These are phyloP conservation scores for Fusarium coicis DNA, from an alignment of 2,329 filamentous ascomycete genomes.

Conservation along the genomic window DNA sequence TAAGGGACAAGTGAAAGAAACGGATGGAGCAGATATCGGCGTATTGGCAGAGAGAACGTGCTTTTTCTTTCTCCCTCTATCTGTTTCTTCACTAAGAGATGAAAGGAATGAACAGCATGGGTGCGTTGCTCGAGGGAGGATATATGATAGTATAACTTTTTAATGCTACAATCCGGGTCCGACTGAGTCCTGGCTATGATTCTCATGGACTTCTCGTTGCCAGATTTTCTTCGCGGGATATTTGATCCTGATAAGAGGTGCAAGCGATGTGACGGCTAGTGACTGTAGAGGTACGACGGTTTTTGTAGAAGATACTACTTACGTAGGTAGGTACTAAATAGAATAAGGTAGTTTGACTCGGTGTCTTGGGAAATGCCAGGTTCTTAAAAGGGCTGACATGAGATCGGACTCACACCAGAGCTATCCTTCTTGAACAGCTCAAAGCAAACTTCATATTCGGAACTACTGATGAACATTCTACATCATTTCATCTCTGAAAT, in stretches of 20 bases:
- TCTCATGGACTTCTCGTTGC: slow-evolving; percentile 17
- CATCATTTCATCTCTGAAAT: background rate
- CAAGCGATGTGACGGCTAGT: background rate
- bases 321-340: background rate
- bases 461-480: background rate
- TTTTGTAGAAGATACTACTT: background rate
- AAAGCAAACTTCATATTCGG: background rate
- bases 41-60: slow-evolving; percentile 30
- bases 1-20: slow-evolving; percentile 20
- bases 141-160: slow-evolving; percentile 43
- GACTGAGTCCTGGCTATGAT: slow-evolving; percentile 41
- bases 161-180: slow-evolving; percentile 41
- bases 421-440: background rate
- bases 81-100: background rate
- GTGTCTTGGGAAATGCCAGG: background rate
- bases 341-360: background rate
- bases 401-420: background rate
- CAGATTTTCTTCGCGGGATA: background rate
- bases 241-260: background rate
- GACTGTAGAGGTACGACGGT: background rate
- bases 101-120: slow-evolving; percentile 10
- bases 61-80: background rate
- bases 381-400: background rate
- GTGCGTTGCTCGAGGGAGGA: slow-evolving; percentile 8
- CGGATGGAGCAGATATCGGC: slow-evolving; percentile 33